These are phyloP conservation scores for Styphnolobium japonicum DNA, from an alignment of 306 rosid species.

Conservation along the genomic window DNA sequence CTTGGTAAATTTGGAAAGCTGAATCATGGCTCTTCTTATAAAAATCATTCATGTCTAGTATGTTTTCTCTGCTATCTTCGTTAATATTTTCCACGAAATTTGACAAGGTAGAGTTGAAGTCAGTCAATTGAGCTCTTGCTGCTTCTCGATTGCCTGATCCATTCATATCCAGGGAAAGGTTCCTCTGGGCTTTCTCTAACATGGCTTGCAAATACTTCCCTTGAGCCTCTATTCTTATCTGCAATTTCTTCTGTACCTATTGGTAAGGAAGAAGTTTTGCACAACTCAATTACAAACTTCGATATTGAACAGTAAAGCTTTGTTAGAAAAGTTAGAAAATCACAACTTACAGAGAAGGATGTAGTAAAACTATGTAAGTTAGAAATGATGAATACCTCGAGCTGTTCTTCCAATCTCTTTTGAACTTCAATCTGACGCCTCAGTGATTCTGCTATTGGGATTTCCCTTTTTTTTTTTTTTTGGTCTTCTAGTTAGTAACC, in stretches of 20 bases:
- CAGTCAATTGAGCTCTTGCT: conserved; percentile 58
- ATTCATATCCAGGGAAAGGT: conserved; percentile 51
- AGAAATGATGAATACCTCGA: conserved; percentile 59
- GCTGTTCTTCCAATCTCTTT: conserved; percentile 76
- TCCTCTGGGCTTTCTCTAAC: conserved; percentile 78
- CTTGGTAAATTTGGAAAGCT: conserved; percentile 30
- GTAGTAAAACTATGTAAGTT: not conserved
- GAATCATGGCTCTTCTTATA: conserved; percentile 35
- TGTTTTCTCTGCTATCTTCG: conserved; percentile 52
- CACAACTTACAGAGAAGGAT: not conserved
- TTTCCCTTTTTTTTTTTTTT: conserved; percentile 44
- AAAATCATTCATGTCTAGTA: conserved; percentile 31
- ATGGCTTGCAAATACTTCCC: conserved; percentile 80
- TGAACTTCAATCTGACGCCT: conserved; percentile 71
- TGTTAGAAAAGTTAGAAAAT: not conserved
- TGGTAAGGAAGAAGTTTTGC: not conserved
- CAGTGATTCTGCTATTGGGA: conserved; percentile 64
- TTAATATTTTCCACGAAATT: conserved; percentile 67
- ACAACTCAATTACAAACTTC: not conserved
- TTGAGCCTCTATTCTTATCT: conserved; percentile 78
- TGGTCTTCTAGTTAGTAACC: conserved; percentile 24
- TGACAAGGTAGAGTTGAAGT: conserved; percentile 66
- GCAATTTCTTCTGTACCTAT: conserved; percentile 76
- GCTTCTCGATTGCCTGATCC: conserved; percentile 49
- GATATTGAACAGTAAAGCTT: not conserved